Evolutionary conservation across 202 grass and related monocot genomes (phyloP), one percentile per base, ranked within the genome.

Genomic region (Brachypodium distachyon): DNA sequence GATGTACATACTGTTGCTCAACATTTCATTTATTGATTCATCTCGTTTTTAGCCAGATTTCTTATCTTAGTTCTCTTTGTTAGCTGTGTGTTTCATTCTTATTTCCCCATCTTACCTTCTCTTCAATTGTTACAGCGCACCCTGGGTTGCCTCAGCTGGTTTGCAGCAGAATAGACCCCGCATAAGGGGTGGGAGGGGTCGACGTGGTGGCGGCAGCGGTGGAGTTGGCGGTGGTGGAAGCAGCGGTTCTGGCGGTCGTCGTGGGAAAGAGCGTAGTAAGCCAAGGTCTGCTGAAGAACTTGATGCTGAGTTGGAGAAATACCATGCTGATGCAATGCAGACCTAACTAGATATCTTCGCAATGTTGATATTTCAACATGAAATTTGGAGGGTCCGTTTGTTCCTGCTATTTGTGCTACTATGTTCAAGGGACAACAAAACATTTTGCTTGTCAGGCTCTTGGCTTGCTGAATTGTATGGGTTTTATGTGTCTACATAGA

Each of bases 221-320:
- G n/a, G n/a, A n/a, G n/a, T n/a, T 6, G 64, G 23, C 3, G 64
- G 64, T 1, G 50, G 50, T n/a, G 14, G 27, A 3, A 7, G 85
- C 52, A 65, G 82, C 46, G 84, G 86, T 74, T 87, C 87, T 52
- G 79, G 87, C 14, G 89, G 85, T 65, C 84, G 81, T 55, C 82
- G 85, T 83, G 87, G 89, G 49, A 90, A 85, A 86, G 92, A 82
- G 51, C 80, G 78, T 27, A 49, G 54, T 50, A 74, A 86, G 77
- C 82, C 87, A 39, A 63, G 40, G 75, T 93, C 92, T 48, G 83
- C 89, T 67, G 90, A 91, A 76, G 81, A 92, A 59, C 96, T 99
- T 19, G 96, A 99, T 84, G 90, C 92, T 50, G 96, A 99, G 27
- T 86, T 99, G 96, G 96, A 99, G 77, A 99, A 95, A 40, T 99